phyloP scores from a whole-genome alignment of 2,329 filamentous ascomycete genomes.

The Talaromyces rugulosus region DNA sequence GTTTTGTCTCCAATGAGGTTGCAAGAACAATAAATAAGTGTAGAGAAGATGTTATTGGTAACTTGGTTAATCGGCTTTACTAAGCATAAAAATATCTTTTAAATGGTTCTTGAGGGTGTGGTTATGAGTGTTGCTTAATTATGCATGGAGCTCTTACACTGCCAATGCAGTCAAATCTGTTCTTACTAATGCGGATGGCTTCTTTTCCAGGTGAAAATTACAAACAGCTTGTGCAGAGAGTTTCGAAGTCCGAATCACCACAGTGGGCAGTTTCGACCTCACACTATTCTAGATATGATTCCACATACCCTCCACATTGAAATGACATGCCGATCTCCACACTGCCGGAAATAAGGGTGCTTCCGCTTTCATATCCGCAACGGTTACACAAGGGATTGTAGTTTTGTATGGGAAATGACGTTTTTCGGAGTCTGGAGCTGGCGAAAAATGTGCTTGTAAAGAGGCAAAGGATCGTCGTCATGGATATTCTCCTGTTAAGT shows the following conservation, averaged over 20 bases:
- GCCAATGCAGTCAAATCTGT: constrained; percentile 7
- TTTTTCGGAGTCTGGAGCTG: too few relatives aligned
- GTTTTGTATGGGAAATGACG: too few relatives aligned
- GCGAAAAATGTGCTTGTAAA: too few relatives aligned
- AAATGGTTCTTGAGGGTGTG: background rate
- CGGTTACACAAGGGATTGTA: too few relatives aligned
- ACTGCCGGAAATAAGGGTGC: too few relatives aligned
- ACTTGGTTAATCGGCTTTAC: background rate
- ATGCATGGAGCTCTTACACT: constrained; percentile 9
- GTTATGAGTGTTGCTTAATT: constrained; percentile 10
- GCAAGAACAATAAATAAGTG: background rate
- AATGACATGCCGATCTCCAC: too few relatives aligned
- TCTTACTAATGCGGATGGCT: background rate
- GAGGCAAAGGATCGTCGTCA: too few relatives aligned
- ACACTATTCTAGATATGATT: too few relatives aligned
- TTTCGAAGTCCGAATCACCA: background rate
- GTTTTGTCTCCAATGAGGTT: background rate
- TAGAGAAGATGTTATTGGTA: background rate
- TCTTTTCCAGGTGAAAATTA: constrained; percentile 4
- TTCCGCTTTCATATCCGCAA: too few relatives aligned
- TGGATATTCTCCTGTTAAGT: too few relatives aligned
- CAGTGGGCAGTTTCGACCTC: background rate
- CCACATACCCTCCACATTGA: too few relatives aligned
- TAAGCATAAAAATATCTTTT: background rate
- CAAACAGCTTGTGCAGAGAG: background rate